Evolutionary conservation across 257 asterid species (phyloP).

Genomic region (Nicotiana benthamiana): DNA sequence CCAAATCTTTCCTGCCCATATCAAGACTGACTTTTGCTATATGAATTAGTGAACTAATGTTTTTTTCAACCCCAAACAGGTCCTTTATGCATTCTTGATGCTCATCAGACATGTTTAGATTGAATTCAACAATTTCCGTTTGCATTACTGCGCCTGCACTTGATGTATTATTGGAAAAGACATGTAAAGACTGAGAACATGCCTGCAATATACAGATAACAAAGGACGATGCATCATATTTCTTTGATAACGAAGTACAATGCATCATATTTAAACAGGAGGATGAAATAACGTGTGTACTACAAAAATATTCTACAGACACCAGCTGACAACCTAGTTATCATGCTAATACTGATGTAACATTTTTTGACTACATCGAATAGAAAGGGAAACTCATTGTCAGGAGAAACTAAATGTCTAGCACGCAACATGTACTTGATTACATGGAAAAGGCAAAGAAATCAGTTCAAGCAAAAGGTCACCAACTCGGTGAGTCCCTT

Average conservation of each 20-base stretch:
- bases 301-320: neutral
- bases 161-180: constrained; percentile 81
- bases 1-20: constrained; percentile 70
- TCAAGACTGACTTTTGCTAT: constrained; percentile 86
- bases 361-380: neutral
- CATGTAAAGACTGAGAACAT: constrained; percentile 85
- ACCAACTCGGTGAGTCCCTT: neutral
- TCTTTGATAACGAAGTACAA: neutral
- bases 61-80: constrained; percentile 74
- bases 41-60: constrained; percentile 78
- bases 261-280: neutral
- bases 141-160: constrained; percentile 59
- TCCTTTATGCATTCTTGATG: constrained; percentile 92
- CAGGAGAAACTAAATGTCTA: constrained; percentile 1
- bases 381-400: neutral
- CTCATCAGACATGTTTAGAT: constrained; percentile 91
- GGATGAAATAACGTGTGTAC: neutral
- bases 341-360: neutral
- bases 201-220: constrained; percentile 50
- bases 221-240: constrained; percentile 8
- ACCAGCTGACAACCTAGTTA: neutral
- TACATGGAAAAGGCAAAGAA: neutral
- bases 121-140: constrained; percentile 85
- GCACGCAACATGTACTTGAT: neutral
- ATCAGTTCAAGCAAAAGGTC: neutral